phyloP scores from a whole-genome alignment of 371 early-diverging fungal genomes.

The Rhizopus stolonifer region DNA sequence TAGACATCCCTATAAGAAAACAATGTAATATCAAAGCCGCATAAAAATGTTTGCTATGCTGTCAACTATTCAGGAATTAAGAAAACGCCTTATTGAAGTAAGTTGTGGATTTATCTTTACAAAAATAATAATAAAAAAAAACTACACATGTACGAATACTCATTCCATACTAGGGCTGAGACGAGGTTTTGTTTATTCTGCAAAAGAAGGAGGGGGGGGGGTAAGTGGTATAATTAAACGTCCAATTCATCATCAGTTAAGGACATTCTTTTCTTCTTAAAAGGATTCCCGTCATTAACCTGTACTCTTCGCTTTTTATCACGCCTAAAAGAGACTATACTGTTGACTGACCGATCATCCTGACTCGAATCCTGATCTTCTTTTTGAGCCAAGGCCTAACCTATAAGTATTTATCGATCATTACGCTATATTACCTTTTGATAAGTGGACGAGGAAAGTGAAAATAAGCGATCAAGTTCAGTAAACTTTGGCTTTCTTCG shows the following conservation, averaged over 20 bases:
- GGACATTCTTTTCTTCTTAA: slow-evolving; percentile 32
- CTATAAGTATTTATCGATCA: background rate
- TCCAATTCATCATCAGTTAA: slow-evolving; percentile 34
- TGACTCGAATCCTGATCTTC: slow-evolving; percentile 59
- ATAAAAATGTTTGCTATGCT: no score
- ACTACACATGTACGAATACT: no score
- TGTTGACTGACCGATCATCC: slow-evolving; percentile 45
- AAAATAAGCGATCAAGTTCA: slow-evolving; percentile 64
- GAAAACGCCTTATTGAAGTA: no score
- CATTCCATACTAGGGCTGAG: no score
- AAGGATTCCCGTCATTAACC: slow-evolving; percentile 18
- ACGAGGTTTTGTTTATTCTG: no score
- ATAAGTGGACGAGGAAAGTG: slow-evolving; percentile 64
- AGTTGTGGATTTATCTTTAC: no score
- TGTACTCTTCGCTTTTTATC: slow-evolving; percentile 44
- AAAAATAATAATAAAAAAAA: no score
- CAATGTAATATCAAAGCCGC: no score
- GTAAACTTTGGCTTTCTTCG: slow-evolving; percentile 61
- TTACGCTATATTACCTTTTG: slow-evolving; percentile 48
- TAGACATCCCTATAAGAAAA: no score
- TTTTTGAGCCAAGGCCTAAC: slow-evolving; percentile 56
- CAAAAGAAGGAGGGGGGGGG: no score
- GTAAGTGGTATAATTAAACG: slow-evolving; percentile 6
- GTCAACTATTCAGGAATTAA: no score
- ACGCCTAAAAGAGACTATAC: slow-evolving; percentile 24